Base-by-base conservation (phyloP, 805 yeast species). In the Kodamaea nitidulidarum region DNA sequence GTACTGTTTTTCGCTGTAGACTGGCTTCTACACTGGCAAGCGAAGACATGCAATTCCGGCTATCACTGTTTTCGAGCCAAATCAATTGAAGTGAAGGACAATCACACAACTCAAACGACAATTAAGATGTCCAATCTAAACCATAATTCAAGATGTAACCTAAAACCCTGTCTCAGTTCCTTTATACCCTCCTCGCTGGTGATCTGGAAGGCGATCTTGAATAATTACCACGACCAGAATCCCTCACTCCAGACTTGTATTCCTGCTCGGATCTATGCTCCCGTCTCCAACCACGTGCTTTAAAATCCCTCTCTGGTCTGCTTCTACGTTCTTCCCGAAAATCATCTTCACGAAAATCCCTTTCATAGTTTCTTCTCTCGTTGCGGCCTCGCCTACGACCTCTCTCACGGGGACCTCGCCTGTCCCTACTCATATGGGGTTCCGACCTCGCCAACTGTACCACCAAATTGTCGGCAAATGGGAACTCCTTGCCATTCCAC, bases 361-460 rank as follows among this genome's bases (percentile, higher is more conserved):
- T n/a, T n/a, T n/a, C n/a, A 20, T 20, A 20, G 8, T 5, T 8
- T 20, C 8, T 20, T 20, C 22, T 5, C 5, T 8, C 8, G 22
- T 20, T 24, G 8, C 28, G 18, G 12, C 22, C 36, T 12, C 24
- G 17, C 27, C 35, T 32, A 16, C 26, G 11, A n/a, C n/a, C n/a
- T n/a, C n/a, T n/a, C n/a, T n/a, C n/a, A n/a, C n/a, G n/a, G n/a
- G n/a, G n/a, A n/a, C n/a, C 15, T 21, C 35, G 4, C 12, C 35
- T 20, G 26, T 9, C 36, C 32, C 34, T 47, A 31, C 51, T 45
- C 32, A 44, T 20, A 11, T n/a, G 70, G 4, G 82, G 81, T 44
- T 75, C 75, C 11, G 78, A 73, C 49, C 72, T 70, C 7, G 83
- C 83, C 59, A 73, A 61, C 56, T 77, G 78, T 20, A 78, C 78